Conservation (phyloP, 2,329 filamentous ascomycete species). For the Didymosphaeria variabile region DNA sequence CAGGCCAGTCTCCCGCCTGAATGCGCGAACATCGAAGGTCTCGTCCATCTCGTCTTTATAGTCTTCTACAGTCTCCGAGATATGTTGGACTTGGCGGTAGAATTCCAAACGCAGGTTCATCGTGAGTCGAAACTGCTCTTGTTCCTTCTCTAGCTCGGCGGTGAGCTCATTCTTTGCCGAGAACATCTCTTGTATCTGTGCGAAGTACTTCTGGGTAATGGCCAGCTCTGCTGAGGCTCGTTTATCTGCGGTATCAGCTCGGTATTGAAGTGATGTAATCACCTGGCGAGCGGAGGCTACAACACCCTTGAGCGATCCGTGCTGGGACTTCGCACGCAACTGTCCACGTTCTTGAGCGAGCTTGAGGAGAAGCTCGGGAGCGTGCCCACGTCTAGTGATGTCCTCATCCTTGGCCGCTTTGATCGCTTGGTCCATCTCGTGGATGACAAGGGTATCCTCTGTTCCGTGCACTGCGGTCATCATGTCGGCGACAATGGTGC, state of each 20-base stretch:
- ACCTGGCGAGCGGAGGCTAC: conserved; percentile 75
- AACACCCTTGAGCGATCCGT: conserved; percentile 74
- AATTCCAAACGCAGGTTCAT: conserved; percentile 91
- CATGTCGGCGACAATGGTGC: conserved; percentile 80
- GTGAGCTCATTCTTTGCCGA: conserved; percentile 63
- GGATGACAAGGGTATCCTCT: conserved; percentile 75
- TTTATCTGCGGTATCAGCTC: conserved; percentile 62
- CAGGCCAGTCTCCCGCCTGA: conserved; percentile 51
- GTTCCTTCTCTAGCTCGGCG: conserved; percentile 69
- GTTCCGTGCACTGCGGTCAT: conserved; percentile 79
- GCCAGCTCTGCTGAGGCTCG: conserved; percentile 70
- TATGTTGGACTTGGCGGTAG: conserved; percentile 86
- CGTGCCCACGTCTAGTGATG: conserved; percentile 71
- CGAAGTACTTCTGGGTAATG: conserved; percentile 71
- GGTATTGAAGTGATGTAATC: conserved; percentile 66
- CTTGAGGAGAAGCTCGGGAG: conserved; percentile 70
- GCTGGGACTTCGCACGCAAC: conserved; percentile 59
- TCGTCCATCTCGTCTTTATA: conserved; percentile 72
- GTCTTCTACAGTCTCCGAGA: conserved; percentile 87
- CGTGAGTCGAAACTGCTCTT: conserved; percentile 76
- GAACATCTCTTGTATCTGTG: conserved; percentile 63
- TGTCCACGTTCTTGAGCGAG: conserved; percentile 60
- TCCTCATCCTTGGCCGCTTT: conserved; percentile 68
- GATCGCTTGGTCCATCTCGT: conserved; percentile 73
- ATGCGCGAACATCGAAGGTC: conserved; percentile 62